phyloP scores from a whole-genome alignment of 1,139 yeast genomes.

The Wickerhamomyces sp. region DNA sequence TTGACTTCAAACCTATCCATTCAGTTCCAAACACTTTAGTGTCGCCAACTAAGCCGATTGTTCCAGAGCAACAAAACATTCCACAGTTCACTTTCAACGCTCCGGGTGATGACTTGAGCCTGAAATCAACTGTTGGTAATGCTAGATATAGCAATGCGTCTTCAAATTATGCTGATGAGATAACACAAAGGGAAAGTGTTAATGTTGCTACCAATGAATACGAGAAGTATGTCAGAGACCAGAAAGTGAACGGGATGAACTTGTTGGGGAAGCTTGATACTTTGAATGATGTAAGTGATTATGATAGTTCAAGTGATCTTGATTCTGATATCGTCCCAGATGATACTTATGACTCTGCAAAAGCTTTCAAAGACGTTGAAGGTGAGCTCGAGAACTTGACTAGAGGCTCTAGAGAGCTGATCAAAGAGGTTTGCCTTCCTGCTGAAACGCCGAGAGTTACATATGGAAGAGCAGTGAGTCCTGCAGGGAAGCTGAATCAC shows the following conservation, averaged over 20 bases:
- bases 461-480: no score
- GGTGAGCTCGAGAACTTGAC: constrained; percentile 12
- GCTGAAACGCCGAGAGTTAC: no score
- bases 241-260: neutral
- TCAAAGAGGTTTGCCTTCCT: neutral
- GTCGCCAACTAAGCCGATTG: neutral
- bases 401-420: neutral
- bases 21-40: neutral
- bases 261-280: neutral
- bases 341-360: neutral
- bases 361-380: constrained; percentile 13
- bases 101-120: constrained; percentile 6
- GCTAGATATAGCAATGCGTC: constrained; percentile 4
- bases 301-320: neutral
- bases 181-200: constrained; percentile 2
- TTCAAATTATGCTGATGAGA: constrained; percentile 3
- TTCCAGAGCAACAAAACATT: neutral
- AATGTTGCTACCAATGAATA: neutral
- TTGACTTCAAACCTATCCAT: constrained; percentile 2
- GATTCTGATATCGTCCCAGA: neutral
- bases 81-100: constrained; percentile 15
- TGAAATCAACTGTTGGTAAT: constrained; percentile 2
- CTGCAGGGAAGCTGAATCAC: no score
- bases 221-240: neutral
- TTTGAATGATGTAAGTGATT: neutral